phyloP scores from a whole-genome alignment of 1,284 basidiomycete genomes.

The Ceratobasidium sp. region DNA sequence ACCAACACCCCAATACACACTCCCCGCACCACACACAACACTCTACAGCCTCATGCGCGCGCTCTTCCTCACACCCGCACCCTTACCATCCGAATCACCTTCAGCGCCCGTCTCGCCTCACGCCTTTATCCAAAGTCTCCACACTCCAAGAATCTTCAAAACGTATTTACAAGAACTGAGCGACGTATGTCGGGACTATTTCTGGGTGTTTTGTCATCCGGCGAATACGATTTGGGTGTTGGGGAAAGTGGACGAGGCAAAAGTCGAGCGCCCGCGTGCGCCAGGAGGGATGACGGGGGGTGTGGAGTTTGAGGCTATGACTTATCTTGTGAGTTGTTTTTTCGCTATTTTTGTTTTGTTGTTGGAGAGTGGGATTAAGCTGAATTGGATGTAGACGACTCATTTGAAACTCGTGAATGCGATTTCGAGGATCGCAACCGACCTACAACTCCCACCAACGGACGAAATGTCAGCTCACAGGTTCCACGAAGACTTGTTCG shows the following conservation, averaged over 20 bases:
- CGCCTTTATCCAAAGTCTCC: constrained; percentile 89
- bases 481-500: constrained; percentile 88
- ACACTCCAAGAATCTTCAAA: constrained; percentile 89
- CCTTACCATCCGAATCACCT: constrained; percentile 76
- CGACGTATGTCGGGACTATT: constrained; percentile 94
- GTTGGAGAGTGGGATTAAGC: too few species aligned
- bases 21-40: constrained; percentile 79
- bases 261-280: constrained; percentile 91
- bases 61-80: constrained; percentile 80
- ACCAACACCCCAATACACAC: constrained; percentile 67
- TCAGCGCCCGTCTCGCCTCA: constrained; percentile 79
- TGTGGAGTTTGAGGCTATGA: constrained; percentile 97
- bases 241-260: constrained; percentile 82
- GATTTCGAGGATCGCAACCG: constrained; percentile 73
- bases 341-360: too few species aligned
- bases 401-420: constrained; percentile 89
- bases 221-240: constrained; percentile 92
- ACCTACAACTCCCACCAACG: constrained; percentile 74
- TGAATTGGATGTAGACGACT: constrained; percentile 70
- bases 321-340: constrained; percentile 91
- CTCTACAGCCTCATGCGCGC: constrained; percentile 78
- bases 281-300: constrained; percentile 99
- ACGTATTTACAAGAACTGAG: constrained; percentile 90
- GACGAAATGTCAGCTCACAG: constrained; percentile 81
- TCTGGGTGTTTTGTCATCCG: constrained; percentile 98